Evolutionary conservation across 768 basidiomycete genomes (phyloP).

Genomic region (Lanmaoa pseudosensibilis): DNA sequence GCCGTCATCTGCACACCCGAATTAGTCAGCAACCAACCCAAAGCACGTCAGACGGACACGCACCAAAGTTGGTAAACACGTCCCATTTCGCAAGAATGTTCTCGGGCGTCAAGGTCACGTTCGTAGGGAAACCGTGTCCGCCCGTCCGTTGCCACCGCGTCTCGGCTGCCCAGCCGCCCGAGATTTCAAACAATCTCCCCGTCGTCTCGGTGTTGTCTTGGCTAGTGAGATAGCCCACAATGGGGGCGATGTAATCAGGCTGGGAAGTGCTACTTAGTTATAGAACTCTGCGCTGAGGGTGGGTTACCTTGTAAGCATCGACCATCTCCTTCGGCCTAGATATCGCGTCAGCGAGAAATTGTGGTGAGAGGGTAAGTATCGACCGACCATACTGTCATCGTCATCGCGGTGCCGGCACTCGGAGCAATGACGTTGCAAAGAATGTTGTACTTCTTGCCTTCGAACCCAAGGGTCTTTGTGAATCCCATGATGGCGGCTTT

Average conservation of each 20-base stretch:
- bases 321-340: conserved; percentile 79
- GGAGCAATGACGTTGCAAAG: conserved; percentile 86
- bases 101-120: conserved; percentile 74
- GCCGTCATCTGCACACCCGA: conserved; percentile 57
- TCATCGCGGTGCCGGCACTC: conserved; percentile 90
- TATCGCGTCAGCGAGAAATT: neutral
- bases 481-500: conserved; percentile 91
- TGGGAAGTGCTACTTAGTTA: conserved; percentile 25
- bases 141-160: conserved; percentile 91
- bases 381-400: conserved; percentile 67
- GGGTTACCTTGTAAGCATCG: conserved; percentile 77
- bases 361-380: conserved; percentile 17
- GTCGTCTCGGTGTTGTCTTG: conserved; percentile 74
- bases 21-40: neutral
- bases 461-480: conserved; percentile 86
- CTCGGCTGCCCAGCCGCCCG: conserved; percentile 90
- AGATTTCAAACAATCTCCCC: conserved; percentile 80
- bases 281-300: neutral
- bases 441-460: conserved; percentile 91
- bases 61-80: conserved; percentile 81
- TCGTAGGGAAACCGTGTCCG: conserved; percentile 85
- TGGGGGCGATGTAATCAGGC: conserved; percentile 90
- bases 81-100: conserved; percentile 79
- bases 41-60: conserved; percentile 22
- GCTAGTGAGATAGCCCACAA: conserved; percentile 89